These are phyloP conservation scores for Aphanocladium album DNA, from an alignment of 2,329 filamentous ascomycete species.

Conservation along the genomic window DNA sequence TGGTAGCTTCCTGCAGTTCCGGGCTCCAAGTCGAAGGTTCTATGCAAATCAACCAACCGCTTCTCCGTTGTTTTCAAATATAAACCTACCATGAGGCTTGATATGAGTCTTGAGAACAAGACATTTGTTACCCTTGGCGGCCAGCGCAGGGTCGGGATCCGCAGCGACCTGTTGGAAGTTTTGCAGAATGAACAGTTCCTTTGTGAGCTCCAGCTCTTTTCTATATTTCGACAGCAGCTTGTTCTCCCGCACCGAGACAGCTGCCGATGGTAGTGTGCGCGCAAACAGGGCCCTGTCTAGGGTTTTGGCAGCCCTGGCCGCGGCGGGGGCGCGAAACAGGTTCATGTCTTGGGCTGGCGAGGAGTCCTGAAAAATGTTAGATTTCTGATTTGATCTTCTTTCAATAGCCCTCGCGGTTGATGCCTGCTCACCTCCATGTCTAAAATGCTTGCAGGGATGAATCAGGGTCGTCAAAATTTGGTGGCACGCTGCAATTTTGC, in stretches of 20 bases:
- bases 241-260: conserved; percentile 70
- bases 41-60: conserved; percentile 17
- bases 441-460: conserved; percentile 4
- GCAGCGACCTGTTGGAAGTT: conserved; percentile 58
- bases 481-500: conserved; percentile 1
- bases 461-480: background rate
- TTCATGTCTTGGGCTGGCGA: conserved; percentile 39
- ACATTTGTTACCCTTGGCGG: conserved; percentile 55
- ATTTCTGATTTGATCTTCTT: background rate
- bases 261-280: conserved; percentile 69
- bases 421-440: conserved; percentile 9
- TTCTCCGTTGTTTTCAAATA: background rate
- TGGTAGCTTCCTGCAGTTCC: conserved; percentile 62
- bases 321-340: conserved; percentile 69
- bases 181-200: conserved; percentile 61
- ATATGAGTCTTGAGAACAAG: conserved; percentile 55
- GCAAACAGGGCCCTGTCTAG: conserved; percentile 82
- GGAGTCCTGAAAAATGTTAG: background rate
- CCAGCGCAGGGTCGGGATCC: conserved; percentile 54
- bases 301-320: conserved; percentile 68
- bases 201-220: conserved; percentile 57
- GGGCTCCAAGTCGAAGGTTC: conserved; percentile 69
- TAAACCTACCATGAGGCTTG: conserved; percentile 41
- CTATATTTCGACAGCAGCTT: conserved; percentile 70
- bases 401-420: background rate